Base-by-base conservation (phyloP, 805 yeast species). In the Nakazawaea ambrosiae region DNA sequence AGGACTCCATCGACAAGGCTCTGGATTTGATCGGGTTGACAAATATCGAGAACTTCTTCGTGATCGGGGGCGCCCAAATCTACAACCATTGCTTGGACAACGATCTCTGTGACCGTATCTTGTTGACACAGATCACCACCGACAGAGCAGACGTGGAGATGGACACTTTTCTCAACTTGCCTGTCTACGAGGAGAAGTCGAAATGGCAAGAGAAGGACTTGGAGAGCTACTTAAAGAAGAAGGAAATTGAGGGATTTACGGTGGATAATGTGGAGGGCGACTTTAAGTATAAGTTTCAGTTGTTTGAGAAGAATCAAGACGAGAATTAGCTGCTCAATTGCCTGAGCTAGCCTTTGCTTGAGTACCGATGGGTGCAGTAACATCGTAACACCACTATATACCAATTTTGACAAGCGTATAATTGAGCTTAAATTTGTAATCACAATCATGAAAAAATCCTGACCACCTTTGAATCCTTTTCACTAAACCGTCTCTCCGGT, bases 41-140 rank as follows among this genome's bases (percentile, higher is more conserved):
- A 4, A 44, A 50, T 2, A 53, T 81, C 16, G 82, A 76, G 34
- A 73, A 74, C 33, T 67, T 92, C 1, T 92, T 78, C 51, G 70
- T 92, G 19, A 90, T 92, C 44, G 98, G 98, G 3, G 98, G 98
- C 1, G 92, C 89, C 1, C 89, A 89, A 53, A 65, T 92, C 7
- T 92, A 92, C 60, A 69, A 74, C 36, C 66, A 75, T 27, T 66
- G 78, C 11, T 50, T 78, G 11, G 43, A 53, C 1, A 63, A 57
- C 38, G 60, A 60, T 4, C 37, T 61, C 9, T 75, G 80, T 1
- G 71, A 71, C 32, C 67, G 75, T 20, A 58, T 86, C 34, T 66
- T 85, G 19, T 55, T 89, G 12, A 88, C 96, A 0, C 70, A 89
- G 22, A 48, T 54, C 2, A 53, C 57, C n/a, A 50, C 51, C 9